Conservation (phyloP, 2,329 filamentous ascomycete genomes). For the Fusarium sp. region DNA sequence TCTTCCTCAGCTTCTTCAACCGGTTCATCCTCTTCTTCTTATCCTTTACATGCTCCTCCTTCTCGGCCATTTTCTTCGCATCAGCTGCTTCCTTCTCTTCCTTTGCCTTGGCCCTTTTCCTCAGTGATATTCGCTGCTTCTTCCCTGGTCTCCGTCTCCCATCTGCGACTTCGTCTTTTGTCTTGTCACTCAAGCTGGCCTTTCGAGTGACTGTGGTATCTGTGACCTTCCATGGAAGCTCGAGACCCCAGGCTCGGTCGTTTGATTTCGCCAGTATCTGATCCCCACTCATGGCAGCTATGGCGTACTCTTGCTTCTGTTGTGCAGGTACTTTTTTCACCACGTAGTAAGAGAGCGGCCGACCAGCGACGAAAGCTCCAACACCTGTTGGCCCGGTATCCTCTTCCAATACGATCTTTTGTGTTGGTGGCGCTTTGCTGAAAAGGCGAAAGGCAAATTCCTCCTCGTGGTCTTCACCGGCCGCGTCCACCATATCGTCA, state of each 20-base stretch:
- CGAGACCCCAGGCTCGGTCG: slow-evolving; percentile 67
- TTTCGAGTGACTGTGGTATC: slow-evolving; percentile 57
- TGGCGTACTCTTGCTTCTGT: slow-evolving; percentile 57
- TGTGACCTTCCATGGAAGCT: slow-evolving; percentile 71
- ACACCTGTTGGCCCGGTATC: slow-evolving; percentile 56
- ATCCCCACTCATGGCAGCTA: slow-evolving; percentile 66
- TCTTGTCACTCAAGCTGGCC: slow-evolving; percentile 26
- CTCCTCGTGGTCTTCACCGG: slow-evolving; percentile 45
- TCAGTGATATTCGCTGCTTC: slow-evolving; percentile 67
- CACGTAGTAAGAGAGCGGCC: slow-evolving; percentile 66
- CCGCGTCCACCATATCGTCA: slow-evolving; percentile 23
- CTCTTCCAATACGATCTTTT: slow-evolving; percentile 65
- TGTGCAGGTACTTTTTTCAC: slow-evolving; percentile 54
- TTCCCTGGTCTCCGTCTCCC: slow-evolving; percentile 67
- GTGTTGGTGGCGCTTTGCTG: slow-evolving; percentile 58
- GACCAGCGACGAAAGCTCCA: slow-evolving; percentile 52
- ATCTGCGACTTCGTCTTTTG: slow-evolving; percentile 35
- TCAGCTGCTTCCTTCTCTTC: slow-evolving; percentile 57
- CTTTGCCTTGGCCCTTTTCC: slow-evolving; percentile 60
- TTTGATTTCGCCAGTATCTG: slow-evolving; percentile 61
- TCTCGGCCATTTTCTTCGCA: slow-evolving; percentile 59
- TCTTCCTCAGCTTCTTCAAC: slow-evolving; percentile 70
- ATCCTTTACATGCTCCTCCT: slow-evolving; percentile 69
- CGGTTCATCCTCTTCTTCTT: slow-evolving; percentile 74
- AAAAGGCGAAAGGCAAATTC: slow-evolving; percentile 72